Percentiles rank a stretch among this genome's conserved stretches.
phyloP scores from a whole-genome alignment of 768 basidiomycete genomes.

The Porphyrellus cyaneotinctus region DNA sequence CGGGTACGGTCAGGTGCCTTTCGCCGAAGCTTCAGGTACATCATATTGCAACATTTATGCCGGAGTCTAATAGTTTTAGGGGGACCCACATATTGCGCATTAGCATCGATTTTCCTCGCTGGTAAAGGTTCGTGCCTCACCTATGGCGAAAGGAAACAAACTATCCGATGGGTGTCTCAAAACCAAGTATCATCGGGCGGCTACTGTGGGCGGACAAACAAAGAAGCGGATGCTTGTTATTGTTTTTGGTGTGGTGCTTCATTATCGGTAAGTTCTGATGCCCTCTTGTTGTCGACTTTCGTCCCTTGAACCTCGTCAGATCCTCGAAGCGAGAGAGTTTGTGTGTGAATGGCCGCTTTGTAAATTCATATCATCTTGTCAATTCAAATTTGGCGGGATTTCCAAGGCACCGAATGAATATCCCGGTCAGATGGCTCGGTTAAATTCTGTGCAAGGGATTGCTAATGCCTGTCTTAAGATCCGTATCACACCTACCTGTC shows the following conservation, averaged over 20 bases:
- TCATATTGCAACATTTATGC: background rate
- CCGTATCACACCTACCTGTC: constrained; percentile 95
- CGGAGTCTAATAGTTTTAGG: constrained; percentile 41
- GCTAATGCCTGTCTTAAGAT: constrained; percentile 46
- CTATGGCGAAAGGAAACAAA: constrained; percentile 42
- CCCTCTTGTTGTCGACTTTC: background rate
- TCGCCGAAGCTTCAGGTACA: constrained; percentile 81
- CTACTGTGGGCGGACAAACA: constrained; percentile 84
- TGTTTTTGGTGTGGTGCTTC: constrained; percentile 93
- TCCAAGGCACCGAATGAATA: constrained; percentile 76
- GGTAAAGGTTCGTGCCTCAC: constrained; percentile 23
- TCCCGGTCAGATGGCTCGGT: constrained; percentile 52
- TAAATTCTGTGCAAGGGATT: background rate
- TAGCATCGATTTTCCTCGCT: constrained; percentile 68
- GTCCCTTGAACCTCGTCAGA: constrained; percentile 39
- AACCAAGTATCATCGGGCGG: constrained; percentile 69
- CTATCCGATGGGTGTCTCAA: constrained; percentile 73
- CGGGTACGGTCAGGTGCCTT: constrained; percentile 81
- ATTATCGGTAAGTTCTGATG: constrained; percentile 50
- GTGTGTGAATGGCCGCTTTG: constrained; percentile 56
- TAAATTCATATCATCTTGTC: constrained; percentile 67
- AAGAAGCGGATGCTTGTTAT: constrained; percentile 90
- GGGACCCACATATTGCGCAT: constrained; percentile 89
- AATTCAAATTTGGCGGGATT: constrained; percentile 88
- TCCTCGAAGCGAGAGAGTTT: constrained; percentile 57